phyloP scores from a whole-genome alignment of 176 grass and related monocot species.

The Bothriochloa decipiens region DNA sequence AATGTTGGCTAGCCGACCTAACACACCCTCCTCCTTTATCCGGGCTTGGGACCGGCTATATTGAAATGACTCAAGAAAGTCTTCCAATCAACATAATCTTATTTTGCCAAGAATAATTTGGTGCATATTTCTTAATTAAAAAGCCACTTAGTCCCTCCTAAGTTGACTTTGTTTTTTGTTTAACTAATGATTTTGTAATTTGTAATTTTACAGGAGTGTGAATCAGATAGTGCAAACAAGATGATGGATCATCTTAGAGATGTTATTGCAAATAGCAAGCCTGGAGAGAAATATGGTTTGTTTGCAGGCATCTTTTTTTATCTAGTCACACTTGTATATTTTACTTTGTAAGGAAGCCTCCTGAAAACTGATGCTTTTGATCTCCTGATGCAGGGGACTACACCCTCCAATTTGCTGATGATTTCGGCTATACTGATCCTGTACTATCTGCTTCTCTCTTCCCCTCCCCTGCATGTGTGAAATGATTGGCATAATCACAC shows the following conservation, averaged over 20 bases:
- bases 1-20: too few relatives aligned
- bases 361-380: constrained; percentile 25
- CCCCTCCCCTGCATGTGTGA: background rate
- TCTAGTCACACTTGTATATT: background rate
- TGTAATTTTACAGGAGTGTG: constrained; percentile 61
- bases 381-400: constrained; percentile 58
- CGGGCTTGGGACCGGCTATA: too few relatives aligned
- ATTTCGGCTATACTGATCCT: constrained; percentile 90
- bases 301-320: constrained; percentile 25
- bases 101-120: background rate
- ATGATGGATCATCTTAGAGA: constrained; percentile 81
- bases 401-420: constrained; percentile 80
- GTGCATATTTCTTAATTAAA: background rate
- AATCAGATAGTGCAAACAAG: constrained; percentile 72
- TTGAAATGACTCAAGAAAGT: too few relatives aligned
- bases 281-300: constrained; percentile 72
- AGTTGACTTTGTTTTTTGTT: background rate
- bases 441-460: constrained; percentile 23
- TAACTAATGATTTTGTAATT: background rate
- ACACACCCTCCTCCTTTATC: too few relatives aligned
- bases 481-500: constrained; percentile 33
- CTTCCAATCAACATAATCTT: too few relatives aligned
- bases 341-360: background rate
- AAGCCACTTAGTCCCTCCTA: background rate
- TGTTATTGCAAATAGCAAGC: constrained; percentile 60